A percentile compares a stretch with the other conserved stretches of the same genome.
These are phyloP conservation scores for Hypoxylon fuscum DNA, from an alignment of 495 filamentous ascomycete species.

Conservation along the genomic window DNA sequence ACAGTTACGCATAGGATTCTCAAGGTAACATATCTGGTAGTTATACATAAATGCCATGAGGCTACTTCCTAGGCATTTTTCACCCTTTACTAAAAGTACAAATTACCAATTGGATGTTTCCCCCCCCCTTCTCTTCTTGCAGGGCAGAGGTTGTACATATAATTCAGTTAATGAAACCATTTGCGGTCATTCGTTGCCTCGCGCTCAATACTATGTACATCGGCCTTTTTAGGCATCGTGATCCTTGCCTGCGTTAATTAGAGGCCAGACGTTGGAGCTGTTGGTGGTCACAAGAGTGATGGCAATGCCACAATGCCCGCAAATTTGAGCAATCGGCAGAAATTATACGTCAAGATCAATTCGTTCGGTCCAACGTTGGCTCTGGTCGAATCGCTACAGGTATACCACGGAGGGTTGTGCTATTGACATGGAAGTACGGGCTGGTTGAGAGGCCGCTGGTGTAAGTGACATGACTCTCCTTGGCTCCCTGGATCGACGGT, in stretches of 20 bases:
- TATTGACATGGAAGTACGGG: slow-evolving; percentile 8
- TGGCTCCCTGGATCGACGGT: slow-evolving; percentile 18
- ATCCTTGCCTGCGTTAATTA: slow-evolving; percentile 33
- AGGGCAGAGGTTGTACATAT: too few relatives aligned
- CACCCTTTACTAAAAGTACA: too few relatives aligned
- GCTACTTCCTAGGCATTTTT: background rate
- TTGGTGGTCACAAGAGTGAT: slow-evolving; percentile 27
- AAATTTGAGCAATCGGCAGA: slow-evolving; percentile 19
- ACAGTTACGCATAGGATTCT: slow-evolving; percentile 11
- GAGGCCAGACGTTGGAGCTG: slow-evolving; percentile 20
- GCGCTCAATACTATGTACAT: slow-evolving; percentile 16
- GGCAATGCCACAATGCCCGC: slow-evolving; percentile 35
- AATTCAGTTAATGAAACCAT: slow-evolving; percentile 10
- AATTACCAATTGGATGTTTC: too few relatives aligned
- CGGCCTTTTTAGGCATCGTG: slow-evolving; percentile 24
- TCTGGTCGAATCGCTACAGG: slow-evolving; percentile 32
- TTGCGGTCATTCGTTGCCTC: slow-evolving; percentile 25
- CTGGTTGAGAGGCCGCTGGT: slow-evolving; percentile 2
- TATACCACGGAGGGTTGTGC: slow-evolving; percentile 8
- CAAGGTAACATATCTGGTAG: background rate
- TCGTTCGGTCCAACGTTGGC: slow-evolving; percentile 23
- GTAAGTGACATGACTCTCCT: slow-evolving; percentile 8
- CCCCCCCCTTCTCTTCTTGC: too few relatives aligned
- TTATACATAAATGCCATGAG: background rate
- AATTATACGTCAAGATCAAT: slow-evolving; percentile 15